phyloP scores from a whole-genome alignment of 2,329 filamentous ascomycete species.

The Phaeomoniella chlamydospora region DNA sequence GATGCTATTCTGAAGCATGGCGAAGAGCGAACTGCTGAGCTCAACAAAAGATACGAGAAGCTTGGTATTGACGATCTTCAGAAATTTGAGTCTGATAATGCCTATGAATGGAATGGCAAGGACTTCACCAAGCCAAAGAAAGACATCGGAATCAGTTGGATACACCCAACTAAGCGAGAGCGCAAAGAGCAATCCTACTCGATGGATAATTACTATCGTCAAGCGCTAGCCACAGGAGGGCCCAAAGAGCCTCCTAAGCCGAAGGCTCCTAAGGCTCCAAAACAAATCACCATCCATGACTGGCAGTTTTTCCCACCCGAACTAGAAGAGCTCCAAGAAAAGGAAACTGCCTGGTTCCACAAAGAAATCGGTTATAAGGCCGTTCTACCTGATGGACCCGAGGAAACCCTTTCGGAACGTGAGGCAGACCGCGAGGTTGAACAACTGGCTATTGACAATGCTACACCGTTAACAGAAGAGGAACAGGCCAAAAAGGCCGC shows the following conservation, averaged over 20 bases:
- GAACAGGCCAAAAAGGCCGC: constrained; percentile 76
- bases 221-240: constrained; percentile 70
- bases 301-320: constrained; percentile 91
- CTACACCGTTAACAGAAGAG: constrained; percentile 72
- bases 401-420: constrained; percentile 73
- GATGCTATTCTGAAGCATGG: constrained; percentile 76
- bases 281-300: constrained; percentile 82
- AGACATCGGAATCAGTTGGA: constrained; percentile 87
- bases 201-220: constrained; percentile 96
- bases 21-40: constrained; percentile 73
- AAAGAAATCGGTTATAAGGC: constrained; percentile 96
- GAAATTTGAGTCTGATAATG: constrained; percentile 93
- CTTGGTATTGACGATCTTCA: constrained; percentile 93
- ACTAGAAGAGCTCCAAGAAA: constrained; percentile 80
- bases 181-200: constrained; percentile 97
- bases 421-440: constrained; percentile 77
- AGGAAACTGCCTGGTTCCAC: constrained; percentile 87
- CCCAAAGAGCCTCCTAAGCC: constrained; percentile 74
- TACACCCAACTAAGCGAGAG: constrained; percentile 95
- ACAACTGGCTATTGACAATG: constrained; percentile 86
- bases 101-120: constrained; percentile 98
- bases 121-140: constrained; percentile 88
- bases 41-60: constrained; percentile 92
- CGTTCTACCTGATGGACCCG: constrained; percentile 72
- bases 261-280: constrained; percentile 88